Base-by-base conservation (phyloP, 2,329 filamentous ascomycete genomes). In the Pyrenophora seminiperda region DNA sequence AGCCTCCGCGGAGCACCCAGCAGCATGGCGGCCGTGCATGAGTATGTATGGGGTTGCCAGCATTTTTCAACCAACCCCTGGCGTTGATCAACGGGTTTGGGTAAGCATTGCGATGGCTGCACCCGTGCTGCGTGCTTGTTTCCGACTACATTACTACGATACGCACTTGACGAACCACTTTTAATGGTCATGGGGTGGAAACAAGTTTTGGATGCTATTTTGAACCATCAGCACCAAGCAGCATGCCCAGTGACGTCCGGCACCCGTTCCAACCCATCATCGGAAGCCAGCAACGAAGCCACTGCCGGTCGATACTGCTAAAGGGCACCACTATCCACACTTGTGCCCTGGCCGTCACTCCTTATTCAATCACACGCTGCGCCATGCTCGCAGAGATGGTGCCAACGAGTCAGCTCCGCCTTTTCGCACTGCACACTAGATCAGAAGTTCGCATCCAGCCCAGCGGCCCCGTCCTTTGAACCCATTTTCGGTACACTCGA, bases 71-170 rank as follows among this genome's bases (percentile, higher is more conserved):
- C n/a, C 19, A 19, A 41, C 42, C 37, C 41, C 50, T 50, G 49
- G 20, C 13, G 47, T 43, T 36, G 47, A 51, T 43, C 51, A 51
- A 51, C 47, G 42, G 46, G 24, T 54, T 56, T 42, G 29, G 53
- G 51, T 48, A 53, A 30, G 47, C 47, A 39, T 39, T 56, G 43
- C 51, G 50, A 44, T 17, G 14, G 29, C 30, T 20, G 39, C 41
- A 38, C 33, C 24, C 32, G 20, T 34, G 38, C 40, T 9, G 9
- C 32, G 20, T 34, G 38, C 40, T 9, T 27, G 14, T 30, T 29
- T 45, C 27, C 52, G 34, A 34, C 32, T 6, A 36, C 24, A 11
- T 4, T 11, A n/a, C 30, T 7, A 24, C 30, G 17, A 20, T 17
- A 19, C 15, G 7, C 19, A 14, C 38, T 22, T 19, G 31, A 44